Percentiles rank a stretch among this genome's conserved stretches.
phyloP scores from a whole-genome alignment of 441 rosid genomes.

The Biscutella laevigata region DNA sequence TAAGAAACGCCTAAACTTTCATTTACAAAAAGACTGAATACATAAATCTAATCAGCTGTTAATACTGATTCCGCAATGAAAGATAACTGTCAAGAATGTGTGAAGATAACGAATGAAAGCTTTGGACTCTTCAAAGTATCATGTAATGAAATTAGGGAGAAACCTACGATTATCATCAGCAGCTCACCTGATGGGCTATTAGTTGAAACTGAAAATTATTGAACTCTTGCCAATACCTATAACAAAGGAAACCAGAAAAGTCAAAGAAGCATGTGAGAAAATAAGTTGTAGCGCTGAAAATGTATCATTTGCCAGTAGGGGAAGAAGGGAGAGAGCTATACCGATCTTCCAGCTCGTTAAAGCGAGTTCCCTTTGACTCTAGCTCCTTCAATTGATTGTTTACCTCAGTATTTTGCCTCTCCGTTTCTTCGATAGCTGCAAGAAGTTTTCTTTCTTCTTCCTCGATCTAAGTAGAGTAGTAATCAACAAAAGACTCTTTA shows the following conservation, averaged over 20 bases:
- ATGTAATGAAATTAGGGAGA: background rate
- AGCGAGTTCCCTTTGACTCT: slow-evolving; percentile 67
- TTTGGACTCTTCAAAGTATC: background rate
- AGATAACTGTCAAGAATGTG: background rate
- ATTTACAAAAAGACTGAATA: too few species aligned
- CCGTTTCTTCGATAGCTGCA: slow-evolving; percentile 73
- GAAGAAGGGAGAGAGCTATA: slow-evolving; percentile 30
- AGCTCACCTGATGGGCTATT: slow-evolving; percentile 78
- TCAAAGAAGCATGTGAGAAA: slow-evolving; percentile 6
- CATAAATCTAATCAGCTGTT: background rate
- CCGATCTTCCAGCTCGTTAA: slow-evolving; percentile 92
- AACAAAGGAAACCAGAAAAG: slow-evolving; percentile 20
- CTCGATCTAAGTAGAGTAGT: slow-evolving; percentile 49
- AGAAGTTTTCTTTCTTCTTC: slow-evolving; percentile 90
- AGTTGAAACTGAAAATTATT: slow-evolving; percentile 92
- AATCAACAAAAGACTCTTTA: slow-evolving; percentile 8
- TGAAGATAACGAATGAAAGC: background rate
- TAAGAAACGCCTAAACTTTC: slow-evolving; percentile 12
- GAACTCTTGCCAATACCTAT: slow-evolving; percentile 98
- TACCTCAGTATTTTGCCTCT: slow-evolving; percentile 65
- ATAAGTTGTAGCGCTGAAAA: background rate
- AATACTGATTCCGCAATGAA: background rate
- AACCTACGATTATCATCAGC: slow-evolving; percentile 14
- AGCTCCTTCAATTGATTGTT: slow-evolving; percentile 71
- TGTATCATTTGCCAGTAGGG: background rate